Evolutionary conservation across 2,329 filamentous ascomycete species (phyloP), one percentile per base, ranked within the genome.

Genomic region (Trichoderma semiorbis): DNA sequence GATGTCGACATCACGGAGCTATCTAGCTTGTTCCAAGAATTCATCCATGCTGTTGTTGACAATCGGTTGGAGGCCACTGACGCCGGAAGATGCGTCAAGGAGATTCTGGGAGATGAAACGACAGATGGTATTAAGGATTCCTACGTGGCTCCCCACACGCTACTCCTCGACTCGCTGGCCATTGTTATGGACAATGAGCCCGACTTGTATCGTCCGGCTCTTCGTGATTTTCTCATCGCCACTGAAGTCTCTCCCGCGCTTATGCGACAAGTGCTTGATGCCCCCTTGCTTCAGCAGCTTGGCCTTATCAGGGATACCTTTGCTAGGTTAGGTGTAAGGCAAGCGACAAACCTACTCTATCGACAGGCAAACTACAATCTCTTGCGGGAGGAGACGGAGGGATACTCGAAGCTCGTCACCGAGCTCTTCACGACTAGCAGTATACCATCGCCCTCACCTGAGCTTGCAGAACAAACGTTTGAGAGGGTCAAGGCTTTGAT

Each of bases 281-380:
- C 90, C 7, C 86, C 90, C 21, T 83, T 97, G 10, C 84, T 98
- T 12, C 89, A 92, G 77, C 87, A 91, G 32, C 84, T 98, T 16
- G 92, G 92, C 11, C 85, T 99, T 57, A 93, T 97, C 63, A 89
- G 94, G 64, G 90, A 92, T n/a, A 95, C 91, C 7, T 99, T 98
- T 80, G 86, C 88, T 71, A 91, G 91, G 75, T 90, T 96, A 79
- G 92, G 92, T 18, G 94, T 97, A 75, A 91, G 95, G 70, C 94
- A 97, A 78, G 93, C 95, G 63, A 99, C 96, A 8, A 97, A 98
- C 77, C 86, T 96, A 5, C 87, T 99, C 0, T 99, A 99, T 80
- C 92, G 95, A 73, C 96, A 98, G 81, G 94, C 95, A 16, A 98
- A 97, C 81, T 98, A 97, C 85, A 99, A 99, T 78, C 84, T 99